Percentiles rank a stretch among this genome's conserved stretches.
Conservation (phyloP, 306 rosid species). For the Comarum palustre region DNA sequence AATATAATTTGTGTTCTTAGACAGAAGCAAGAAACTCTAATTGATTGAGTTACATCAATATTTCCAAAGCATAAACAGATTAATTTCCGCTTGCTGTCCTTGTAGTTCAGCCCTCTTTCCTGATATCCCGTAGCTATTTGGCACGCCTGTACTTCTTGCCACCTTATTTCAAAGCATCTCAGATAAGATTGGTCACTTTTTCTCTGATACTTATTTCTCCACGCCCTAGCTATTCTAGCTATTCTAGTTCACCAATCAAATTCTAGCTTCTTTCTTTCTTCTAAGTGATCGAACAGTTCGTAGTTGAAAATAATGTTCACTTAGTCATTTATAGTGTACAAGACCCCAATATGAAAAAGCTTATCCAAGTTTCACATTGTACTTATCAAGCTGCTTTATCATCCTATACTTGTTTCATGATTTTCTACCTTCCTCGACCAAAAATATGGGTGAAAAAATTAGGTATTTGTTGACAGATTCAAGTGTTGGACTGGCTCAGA, state of each 20-base stretch:
- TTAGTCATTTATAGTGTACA: background rate
- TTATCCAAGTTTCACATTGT: background rate
- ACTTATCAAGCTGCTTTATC: background rate
- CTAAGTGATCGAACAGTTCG: background rate
- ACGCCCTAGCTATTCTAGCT: background rate
- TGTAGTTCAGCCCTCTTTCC: background rate
- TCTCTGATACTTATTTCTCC: background rate
- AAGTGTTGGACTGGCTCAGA: background rate
- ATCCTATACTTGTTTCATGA: background rate
- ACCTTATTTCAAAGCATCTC: background rate
- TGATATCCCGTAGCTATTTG: background rate
- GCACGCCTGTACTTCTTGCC: slow-evolving; percentile 1
- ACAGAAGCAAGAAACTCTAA: background rate
- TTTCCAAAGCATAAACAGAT: background rate
- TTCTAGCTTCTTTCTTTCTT: background rate
- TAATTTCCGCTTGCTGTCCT: background rate
- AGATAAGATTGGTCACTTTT: background rate
- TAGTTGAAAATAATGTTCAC: background rate
- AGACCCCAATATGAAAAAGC: background rate
- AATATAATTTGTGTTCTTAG: too few relatives aligned
- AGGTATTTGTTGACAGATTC: background rate
- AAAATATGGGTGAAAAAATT: background rate
- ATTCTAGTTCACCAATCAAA: background rate
- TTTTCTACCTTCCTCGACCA: background rate
- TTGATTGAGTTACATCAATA: background rate